These are phyloP conservation scores for Beauveria brongniartii DNA, from an alignment of 2,329 filamentous ascomycete species.

Conservation along the genomic window DNA sequence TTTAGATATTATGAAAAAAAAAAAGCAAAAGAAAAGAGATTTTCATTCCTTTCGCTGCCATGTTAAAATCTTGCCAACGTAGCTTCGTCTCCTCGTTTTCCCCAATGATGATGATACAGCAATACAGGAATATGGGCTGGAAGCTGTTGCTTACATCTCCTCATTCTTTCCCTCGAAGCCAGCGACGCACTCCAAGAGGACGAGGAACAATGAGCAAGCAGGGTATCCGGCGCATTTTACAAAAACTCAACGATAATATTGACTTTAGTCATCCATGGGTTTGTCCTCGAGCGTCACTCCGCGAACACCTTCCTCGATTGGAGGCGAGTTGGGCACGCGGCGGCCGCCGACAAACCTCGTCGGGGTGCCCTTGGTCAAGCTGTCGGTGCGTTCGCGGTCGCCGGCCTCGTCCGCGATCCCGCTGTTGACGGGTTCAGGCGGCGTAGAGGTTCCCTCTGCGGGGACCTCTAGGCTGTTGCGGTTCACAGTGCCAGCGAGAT, in stretches of 20 bases:
- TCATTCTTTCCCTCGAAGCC: background rate
- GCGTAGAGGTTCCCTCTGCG: conserved; percentile 41
- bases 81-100: background rate
- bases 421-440: conserved; percentile 35
- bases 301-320: conserved; percentile 26
- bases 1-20: background rate
- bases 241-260: background rate
- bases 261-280: conserved; percentile 42
- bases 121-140: background rate
- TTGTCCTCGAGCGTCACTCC: conserved; percentile 45
- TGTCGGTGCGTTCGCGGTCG: conserved; percentile 16
- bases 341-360: conserved; percentile 42
- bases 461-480: conserved; percentile 78
- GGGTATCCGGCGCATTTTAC: background rate
- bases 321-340: conserved; percentile 27
- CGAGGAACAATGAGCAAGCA: background rate
- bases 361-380: conserved; percentile 17
- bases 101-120: conserved; percentile 8
- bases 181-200: background rate
- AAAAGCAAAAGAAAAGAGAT: background rate
- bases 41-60: background rate
- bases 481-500: conserved; percentile 41
- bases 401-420: conserved; percentile 19
- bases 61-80: conserved; percentile 1
- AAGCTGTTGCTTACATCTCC: background rate